phyloP scores from a whole-genome alignment of 2,329 filamentous ascomycete species.

The Ophiocordyceps camponoti-rufipedis region DNA sequence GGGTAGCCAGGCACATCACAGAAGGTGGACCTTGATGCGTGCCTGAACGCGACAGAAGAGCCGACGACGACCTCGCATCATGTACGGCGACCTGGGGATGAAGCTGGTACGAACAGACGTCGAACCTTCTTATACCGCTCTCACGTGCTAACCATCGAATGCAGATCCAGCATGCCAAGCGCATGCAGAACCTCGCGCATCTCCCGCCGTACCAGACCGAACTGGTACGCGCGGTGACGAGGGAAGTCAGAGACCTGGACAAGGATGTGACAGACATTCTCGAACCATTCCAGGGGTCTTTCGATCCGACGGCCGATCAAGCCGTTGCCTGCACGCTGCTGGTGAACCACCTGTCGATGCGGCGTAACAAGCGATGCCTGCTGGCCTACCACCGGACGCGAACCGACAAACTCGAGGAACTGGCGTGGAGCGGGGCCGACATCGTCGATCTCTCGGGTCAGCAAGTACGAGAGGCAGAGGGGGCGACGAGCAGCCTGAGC shows the following conservation, averaged over 20 bases:
- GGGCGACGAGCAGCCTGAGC: constrained; percentile 58
- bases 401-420: constrained; percentile 78
- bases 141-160: not conserved
- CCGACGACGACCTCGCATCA: constrained; percentile 14
- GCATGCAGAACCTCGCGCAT: constrained; percentile 69
- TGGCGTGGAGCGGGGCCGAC: constrained; percentile 83
- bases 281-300: constrained; percentile 65
- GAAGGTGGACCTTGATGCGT: too few species aligned
- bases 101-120: constrained; percentile 45
- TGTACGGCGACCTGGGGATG: constrained; percentile 79
- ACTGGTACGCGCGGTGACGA: constrained; percentile 67
- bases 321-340: constrained; percentile 75
- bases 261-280: constrained; percentile 67
- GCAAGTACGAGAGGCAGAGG: constrained; percentile 29
- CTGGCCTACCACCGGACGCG: constrained; percentile 86
- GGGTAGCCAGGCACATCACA: too few species aligned
- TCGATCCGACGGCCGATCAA: constrained; percentile 69
- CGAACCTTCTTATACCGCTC: not conserved
- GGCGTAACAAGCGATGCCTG: constrained; percentile 87
- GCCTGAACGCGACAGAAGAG: not conserved
- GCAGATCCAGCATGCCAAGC: constrained; percentile 88
- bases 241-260: constrained; percentile 86
- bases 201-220: constrained; percentile 88
- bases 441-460: constrained; percentile 52
- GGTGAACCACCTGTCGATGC: constrained; percentile 88